Conservation (phyloP, 1,284 basidiomycete genomes). For the Heterobasidion parviporum region DNA sequence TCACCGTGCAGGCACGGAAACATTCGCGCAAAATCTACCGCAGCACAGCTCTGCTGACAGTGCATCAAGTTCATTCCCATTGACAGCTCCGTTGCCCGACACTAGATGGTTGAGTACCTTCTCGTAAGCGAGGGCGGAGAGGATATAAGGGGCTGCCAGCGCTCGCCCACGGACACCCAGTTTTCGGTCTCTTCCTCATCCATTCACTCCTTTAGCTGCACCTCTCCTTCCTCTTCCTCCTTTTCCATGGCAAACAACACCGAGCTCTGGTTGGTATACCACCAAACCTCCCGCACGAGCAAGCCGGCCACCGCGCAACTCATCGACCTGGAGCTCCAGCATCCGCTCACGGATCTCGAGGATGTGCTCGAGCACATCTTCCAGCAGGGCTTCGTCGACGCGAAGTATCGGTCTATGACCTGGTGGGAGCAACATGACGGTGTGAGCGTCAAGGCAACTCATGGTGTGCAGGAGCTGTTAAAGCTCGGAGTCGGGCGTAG, state of each 20-base stretch:
- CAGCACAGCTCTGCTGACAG: too few relatives aligned
- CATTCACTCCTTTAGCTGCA: background rate
- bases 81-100: too few relatives aligned
- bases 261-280: slow-evolving; percentile 40
- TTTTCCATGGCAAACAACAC: slow-evolving; percentile 19
- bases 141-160: background rate
- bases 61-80: too few relatives aligned
- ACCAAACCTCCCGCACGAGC: slow-evolving; percentile 32
- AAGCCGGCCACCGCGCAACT: slow-evolving; percentile 35
- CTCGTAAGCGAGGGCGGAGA: background rate
- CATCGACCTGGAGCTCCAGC: slow-evolving; percentile 32
- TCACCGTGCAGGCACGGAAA: too few relatives aligned
- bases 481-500: slow-evolving; percentile 30
- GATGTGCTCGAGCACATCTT: slow-evolving; percentile 42
- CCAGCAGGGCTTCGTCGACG: slow-evolving; percentile 35
- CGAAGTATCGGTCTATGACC: slow-evolving; percentile 28
- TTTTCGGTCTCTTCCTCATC: background rate
- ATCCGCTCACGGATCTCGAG: slow-evolving; percentile 32
- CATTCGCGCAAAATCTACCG: too few relatives aligned
- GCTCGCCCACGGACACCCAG: background rate
- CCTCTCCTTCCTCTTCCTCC: background rate
- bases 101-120: background rate
- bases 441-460: slow-evolving; percentile 24
- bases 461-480: slow-evolving; percentile 29
- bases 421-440: slow-evolving; percentile 36